These are phyloP conservation scores for Rosa rugosa DNA, from an alignment of 306 rosid genomes.

Conservation along the genomic window DNA sequence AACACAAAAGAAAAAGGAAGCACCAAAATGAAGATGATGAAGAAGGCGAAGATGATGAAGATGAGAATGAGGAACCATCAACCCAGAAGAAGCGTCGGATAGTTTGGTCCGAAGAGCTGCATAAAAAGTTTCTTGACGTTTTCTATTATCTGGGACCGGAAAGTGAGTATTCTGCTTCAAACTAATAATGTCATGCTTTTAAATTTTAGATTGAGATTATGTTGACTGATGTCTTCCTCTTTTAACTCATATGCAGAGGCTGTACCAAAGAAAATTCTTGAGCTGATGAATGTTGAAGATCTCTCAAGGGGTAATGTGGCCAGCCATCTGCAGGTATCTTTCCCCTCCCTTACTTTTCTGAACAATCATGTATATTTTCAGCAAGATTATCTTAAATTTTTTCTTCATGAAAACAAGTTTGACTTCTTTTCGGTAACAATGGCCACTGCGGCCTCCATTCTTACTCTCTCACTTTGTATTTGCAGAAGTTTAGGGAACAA, in stretches of 20 bases:
- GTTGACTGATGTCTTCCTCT: constrained; percentile 16
- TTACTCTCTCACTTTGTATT: constrained; percentile 15
- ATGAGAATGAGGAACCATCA: constrained; percentile 57
- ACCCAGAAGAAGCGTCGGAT: constrained; percentile 62
- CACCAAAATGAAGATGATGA: constrained; percentile 57
- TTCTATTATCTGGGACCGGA: constrained; percentile 60
- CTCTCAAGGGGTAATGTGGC: constrained; percentile 85
- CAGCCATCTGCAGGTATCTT: constrained; percentile 79
- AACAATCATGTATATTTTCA: not conserved
- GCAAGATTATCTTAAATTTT: not conserved
- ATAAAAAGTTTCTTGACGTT: constrained; percentile 60
- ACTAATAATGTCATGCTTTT: not conserved
- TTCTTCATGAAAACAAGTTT: not conserved
- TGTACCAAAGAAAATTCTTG: constrained; percentile 73
- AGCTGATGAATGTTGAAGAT: constrained; percentile 80
- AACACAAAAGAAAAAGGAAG: constrained; percentile 44
- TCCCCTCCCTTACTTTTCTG: constrained; percentile 6
- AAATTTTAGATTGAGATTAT: not conserved
- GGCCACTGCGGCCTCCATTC: not conserved
- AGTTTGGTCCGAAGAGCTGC: constrained; percentile 67
- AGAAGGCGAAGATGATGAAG: constrained; percentile 43
- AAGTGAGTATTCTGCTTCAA: constrained; percentile 49
- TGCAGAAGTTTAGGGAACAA: constrained; percentile 69
- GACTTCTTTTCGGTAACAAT: not conserved
- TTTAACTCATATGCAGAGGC: constrained; percentile 57